These are phyloP conservation scores for Vigna angularis DNA, from an alignment of 306 rosid genomes.

Conservation along the genomic window DNA sequence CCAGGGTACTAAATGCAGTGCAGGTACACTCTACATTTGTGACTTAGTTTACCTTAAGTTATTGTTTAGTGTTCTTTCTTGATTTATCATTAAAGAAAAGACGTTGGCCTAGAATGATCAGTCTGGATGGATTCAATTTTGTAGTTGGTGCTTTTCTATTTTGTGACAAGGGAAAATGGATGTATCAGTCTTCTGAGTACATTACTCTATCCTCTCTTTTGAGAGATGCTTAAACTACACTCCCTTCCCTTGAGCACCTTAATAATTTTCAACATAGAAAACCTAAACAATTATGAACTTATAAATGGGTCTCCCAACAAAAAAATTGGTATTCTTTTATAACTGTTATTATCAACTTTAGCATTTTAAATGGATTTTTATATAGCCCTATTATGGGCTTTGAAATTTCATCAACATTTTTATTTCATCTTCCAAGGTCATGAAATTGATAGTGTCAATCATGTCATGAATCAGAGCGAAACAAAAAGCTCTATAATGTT, in stretches of 20 bases:
- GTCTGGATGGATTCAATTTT: neutral
- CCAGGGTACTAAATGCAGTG: conserved; percentile 94
- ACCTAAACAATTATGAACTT: neutral
- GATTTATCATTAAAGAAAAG: neutral
- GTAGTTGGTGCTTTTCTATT: conserved; percentile 19
- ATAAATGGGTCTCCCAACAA: neutral
- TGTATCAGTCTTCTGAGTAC: neutral
- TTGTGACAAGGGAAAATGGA: conserved; percentile 8
- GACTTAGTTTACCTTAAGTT: conserved; percentile 1
- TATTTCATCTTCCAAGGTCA: neutral
- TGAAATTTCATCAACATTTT: neutral
- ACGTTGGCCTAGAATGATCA: neutral
- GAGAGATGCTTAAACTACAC: neutral
- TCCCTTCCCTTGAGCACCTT: neutral
- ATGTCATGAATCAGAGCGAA: neutral
- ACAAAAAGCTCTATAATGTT: neutral
- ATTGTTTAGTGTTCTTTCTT: neutral
- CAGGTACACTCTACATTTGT: conserved; percentile 62
- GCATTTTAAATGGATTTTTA: neutral
- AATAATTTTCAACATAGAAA: neutral
- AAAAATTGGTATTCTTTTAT: neutral
- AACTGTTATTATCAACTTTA: neutral
- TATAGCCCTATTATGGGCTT: neutral
- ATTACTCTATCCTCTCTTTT: neutral
- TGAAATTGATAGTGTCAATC: neutral